These are phyloP conservation scores for Sodiomyces alkalinus DNA, from an alignment of 2,329 filamentous ascomycete genomes.

Conservation along the genomic window DNA sequence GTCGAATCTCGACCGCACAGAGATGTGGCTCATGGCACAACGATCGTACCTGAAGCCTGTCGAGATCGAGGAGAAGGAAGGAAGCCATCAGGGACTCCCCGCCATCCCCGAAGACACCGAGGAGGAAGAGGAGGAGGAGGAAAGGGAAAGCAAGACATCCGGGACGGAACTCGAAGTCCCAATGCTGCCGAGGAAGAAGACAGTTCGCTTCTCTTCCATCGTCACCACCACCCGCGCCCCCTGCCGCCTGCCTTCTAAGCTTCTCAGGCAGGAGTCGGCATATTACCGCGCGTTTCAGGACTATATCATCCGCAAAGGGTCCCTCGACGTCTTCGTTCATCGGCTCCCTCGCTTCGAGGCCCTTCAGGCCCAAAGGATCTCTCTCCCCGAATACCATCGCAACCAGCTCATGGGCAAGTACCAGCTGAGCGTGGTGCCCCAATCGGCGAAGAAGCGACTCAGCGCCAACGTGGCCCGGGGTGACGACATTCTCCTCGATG, in stretches of 20 bases:
- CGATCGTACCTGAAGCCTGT: conserved; percentile 59
- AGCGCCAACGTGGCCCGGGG: conserved; percentile 60
- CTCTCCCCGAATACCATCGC: conserved; percentile 55
- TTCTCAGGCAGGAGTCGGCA: conserved; percentile 51
- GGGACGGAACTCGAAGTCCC: conserved; percentile 13
- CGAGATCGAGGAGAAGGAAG: conserved; percentile 9
- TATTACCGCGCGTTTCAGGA: conserved; percentile 83
- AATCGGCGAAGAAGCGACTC: conserved; percentile 55
- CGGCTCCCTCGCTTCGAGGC: conserved; percentile 77
- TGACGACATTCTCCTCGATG: conserved; percentile 47
- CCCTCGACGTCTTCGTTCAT: conserved; percentile 69
- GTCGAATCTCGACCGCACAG: conserved; percentile 70
- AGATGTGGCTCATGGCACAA: conserved; percentile 74
- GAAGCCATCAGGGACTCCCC: conserved; percentile 13
- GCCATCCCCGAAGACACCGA: conserved; percentile 21
- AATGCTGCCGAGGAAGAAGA: conserved; percentile 44
- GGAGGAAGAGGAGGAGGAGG: conserved; percentile 14
- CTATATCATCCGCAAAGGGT: conserved; percentile 48
- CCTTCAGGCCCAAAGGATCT: conserved; percentile 68
- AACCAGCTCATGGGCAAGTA: conserved; percentile 77
- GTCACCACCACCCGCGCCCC: conserved; percentile 29
- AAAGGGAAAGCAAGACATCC: conserved; percentile 10
- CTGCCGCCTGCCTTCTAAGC: conserved; percentile 34
- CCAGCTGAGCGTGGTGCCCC: conserved; percentile 55
- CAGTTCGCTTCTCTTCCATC: conserved; percentile 55